Evolutionary conservation across 257 asterid genomes (phyloP), one percentile per base, ranked within the genome.

Genomic region (Prunella vulgaris): DNA sequence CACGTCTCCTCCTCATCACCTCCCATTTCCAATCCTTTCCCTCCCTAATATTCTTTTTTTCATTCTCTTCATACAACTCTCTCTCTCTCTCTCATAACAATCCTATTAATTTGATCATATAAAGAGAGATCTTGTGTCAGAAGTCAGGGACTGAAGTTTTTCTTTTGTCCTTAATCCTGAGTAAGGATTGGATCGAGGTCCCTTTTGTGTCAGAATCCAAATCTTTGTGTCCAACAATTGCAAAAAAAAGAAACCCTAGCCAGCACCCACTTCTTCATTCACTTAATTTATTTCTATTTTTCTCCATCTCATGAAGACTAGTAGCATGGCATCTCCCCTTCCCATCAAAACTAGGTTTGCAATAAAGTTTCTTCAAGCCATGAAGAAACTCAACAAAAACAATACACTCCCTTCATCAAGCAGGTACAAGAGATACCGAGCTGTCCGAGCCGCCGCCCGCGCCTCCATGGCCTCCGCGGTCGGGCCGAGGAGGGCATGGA

Each of bases 171-270:
- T 74, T 77, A n/a, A n/a, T n/a, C n/a, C 70, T 64, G 71, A 68
- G 25, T 52, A 46, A 51, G 56, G 75, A n/a, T n/a, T n/a, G n/a
- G n/a, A n/a, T n/a, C n/a, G n/a, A 77, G 87, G 84, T 18, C 73
- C 62, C 85, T 86, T 88, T 79, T 76, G 83, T 85, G 95, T 91
- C 97, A 85, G 93, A 88, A 85, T n/a, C 74, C 49, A 90, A 85
- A 82, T 82, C 87, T 82, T 74, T 24, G 58, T 69, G 46, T 70
- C 51, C 72, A 53, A 64, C 7, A 8, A 42, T 33, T 28, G 12
- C 13, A 70, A 46, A 8, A 5, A 18, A 30, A 37, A 17, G 4
- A 72, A 86, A 84, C 89, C 92, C 87, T 82, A 84, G 68, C n/a
- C n/a, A n/a, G n/a, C n/a, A n/a, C n/a, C n/a, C n/a, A n/a, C n/a